Evolutionary conservation across 2,329 filamentous ascomycete species (phyloP), one percentile per base, ranked within the genome.

Genomic region (Aspergillus persii): DNA sequence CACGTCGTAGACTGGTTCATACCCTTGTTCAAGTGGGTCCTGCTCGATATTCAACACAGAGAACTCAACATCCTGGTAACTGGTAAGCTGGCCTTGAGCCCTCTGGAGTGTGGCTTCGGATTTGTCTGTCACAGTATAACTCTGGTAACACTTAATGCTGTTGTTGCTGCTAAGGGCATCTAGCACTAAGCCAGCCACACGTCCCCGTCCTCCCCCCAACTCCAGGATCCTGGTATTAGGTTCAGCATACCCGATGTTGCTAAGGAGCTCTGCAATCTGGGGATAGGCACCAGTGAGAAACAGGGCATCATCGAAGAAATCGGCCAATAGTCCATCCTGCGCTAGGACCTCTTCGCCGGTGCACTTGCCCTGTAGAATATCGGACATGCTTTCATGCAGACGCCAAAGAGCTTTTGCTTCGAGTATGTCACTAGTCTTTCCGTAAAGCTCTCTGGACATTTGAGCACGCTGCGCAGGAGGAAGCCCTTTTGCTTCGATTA

Each of bases 51-150:
- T 44, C n/a, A 54, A n/a, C 7, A 54, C 27, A 6, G 30, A 57
- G 44, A 15, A 39, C 7, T 50, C 26, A 2, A 58, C 49, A 49
- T 47, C 39, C 11, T 15, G 6, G 39, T 15, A n/a, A 6, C 26
- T 39, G 4, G 23, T 3, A 8, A 54, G 29, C n/a, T 9, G 15
- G 9, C 30, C 49, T 26, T 49, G 50, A 8, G 51, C 51, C 39
- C 31, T n/a, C 6, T 29, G 26, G 29, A 54, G 44, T 29, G 58
- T 48, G 12, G n/a, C 36, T 3, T 11, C 12, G 31, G 41, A 53
- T 8, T 47, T 44, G 27, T 50, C 56, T 11, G 56, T 61, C 23
- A 61, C 57, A 26, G 31, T 39, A 47, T 59, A 59, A 23, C 31
- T 15, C 11, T 15, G 3, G 30, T 54, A 54, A 12, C 26, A 9